phyloP scores from a whole-genome alignment of 2,329 filamentous ascomycete species.

The Orbilia blumenaviensis region DNA sequence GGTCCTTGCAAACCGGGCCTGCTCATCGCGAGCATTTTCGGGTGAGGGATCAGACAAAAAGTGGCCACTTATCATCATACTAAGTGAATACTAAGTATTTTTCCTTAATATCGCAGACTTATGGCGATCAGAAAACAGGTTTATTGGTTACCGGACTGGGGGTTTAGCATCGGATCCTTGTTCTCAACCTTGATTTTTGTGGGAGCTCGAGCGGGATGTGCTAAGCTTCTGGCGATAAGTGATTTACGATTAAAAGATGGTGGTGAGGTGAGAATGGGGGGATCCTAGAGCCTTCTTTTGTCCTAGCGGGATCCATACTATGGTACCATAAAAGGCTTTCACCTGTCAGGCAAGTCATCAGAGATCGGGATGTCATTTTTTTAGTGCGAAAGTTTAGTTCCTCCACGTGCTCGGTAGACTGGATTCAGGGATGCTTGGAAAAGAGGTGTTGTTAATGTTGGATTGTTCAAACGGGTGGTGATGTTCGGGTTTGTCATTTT shows the following conservation, averaged over 20 bases:
- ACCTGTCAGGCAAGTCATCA: background rate
- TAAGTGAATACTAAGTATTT: background rate
- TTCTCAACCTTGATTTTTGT: background rate
- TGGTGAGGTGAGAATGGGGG: background rate
- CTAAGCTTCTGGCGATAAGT: constrained; percentile 13
- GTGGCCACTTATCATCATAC: background rate
- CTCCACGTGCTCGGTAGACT: constrained; percentile 4
- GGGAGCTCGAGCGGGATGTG: constrained; percentile 6
- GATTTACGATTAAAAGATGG: constrained; percentile 1
- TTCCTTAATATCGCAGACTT: background rate
- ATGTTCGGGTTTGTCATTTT: background rate
- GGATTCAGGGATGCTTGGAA: background rate
- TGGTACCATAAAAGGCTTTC: background rate
- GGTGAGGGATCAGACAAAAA: background rate
- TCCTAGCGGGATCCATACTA: background rate
- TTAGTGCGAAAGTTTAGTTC: background rate
- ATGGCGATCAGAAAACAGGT: constrained; percentile 7
- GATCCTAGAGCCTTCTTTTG: background rate
- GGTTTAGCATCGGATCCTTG: background rate
- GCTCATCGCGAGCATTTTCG: background rate
- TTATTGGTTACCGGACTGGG: constrained; percentile 11
- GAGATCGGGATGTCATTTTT: constrained; percentile 8
- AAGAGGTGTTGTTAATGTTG: background rate
- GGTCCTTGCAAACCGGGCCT: too few relatives aligned
- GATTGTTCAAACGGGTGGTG: background rate